Percentiles rank a stretch among this genome's conserved stretches.
These are phyloP conservation scores for Tolypocladium pustulatum DNA, from an alignment of 2,329 filamentous ascomycete genomes.

Conservation along the genomic window DNA sequence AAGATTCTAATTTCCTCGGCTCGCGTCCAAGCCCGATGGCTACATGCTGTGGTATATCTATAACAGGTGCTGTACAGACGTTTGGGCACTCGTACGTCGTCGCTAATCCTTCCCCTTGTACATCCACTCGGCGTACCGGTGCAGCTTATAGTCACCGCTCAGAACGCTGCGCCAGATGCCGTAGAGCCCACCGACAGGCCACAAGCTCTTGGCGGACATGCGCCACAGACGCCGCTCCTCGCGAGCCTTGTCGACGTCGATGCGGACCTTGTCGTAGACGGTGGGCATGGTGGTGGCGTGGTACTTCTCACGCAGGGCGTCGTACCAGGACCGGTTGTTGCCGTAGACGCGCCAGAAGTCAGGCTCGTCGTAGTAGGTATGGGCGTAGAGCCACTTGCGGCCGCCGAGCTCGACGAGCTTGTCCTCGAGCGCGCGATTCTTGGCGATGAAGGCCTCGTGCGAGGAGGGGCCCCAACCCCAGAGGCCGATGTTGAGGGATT, in stretches of 20 bases:
- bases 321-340: constrained; percentile 46
- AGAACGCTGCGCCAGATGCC: constrained; percentile 49
- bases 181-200: constrained; percentile 48
- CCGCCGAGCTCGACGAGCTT: constrained; percentile 61
- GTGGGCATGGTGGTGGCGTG: constrained; percentile 49
- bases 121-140: constrained; percentile 43
- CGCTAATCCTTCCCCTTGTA: constrained; percentile 23
- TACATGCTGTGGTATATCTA: background rate
- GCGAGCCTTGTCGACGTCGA: constrained; percentile 36
- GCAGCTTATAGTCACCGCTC: constrained; percentile 45
- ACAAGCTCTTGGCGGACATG: constrained; percentile 33
- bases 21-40: background rate
- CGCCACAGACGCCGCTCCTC: constrained; percentile 25
- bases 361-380: constrained; percentile 68
- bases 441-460: constrained; percentile 48
- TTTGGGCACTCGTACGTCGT: background rate
- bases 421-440: constrained; percentile 62
- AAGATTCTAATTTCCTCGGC: background rate
- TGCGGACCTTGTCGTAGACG: constrained; percentile 61
- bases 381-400: constrained; percentile 80
- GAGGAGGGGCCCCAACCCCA: constrained; percentile 65
- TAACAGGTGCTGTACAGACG: background rate
- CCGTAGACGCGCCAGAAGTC: constrained; percentile 60
- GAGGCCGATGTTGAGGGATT: constrained; percentile 56
- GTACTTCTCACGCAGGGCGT: constrained; percentile 52